A percentile compares a stretch with the other conserved stretches of the same genome.
Evolutionary conservation across 495 filamentous ascomycete species (phyloP).

Genomic region (Hamigera avellanea): DNA sequence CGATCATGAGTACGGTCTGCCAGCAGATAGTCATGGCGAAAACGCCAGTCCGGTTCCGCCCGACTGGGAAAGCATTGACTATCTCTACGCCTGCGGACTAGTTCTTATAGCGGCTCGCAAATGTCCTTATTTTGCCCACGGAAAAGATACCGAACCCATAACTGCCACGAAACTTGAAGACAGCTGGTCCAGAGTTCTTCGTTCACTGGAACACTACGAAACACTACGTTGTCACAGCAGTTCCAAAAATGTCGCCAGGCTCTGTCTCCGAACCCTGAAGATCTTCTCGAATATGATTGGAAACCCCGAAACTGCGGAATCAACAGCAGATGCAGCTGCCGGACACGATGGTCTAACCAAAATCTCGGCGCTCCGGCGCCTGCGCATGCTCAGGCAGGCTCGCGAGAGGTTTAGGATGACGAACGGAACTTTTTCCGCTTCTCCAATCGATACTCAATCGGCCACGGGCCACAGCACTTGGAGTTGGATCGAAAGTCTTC

Average conservation of each 20-base stretch:
- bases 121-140: background rate
- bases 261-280: background rate
- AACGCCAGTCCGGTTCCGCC: conserved; percentile 1
- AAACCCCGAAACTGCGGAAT: background rate
- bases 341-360: too few relatives aligned
- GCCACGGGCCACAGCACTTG: background rate
- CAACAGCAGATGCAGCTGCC: background rate
- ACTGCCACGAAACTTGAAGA: background rate
- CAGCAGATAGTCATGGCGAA: background rate
- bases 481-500: conserved; percentile 1
- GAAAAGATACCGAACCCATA: background rate
- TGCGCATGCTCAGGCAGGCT: background rate
- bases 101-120: conserved; percentile 4
- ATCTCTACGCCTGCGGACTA: conserved; percentile 6
- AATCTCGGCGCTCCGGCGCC: too few relatives aligned
- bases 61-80: conserved; percentile 9
- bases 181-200: background rate
- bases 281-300: background rate
- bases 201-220: background rate
- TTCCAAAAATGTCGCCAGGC: background rate
- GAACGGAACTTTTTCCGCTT: too few relatives aligned
- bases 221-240: background rate
- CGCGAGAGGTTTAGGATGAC: background rate
- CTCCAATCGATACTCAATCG: background rate
- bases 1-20: conserved; percentile 1